Evolutionary conservation across 2,329 filamentous ascomycete species (phyloP), one percentile per base, ranked within the genome.

Genomic region (Passalora sequoiae): DNA sequence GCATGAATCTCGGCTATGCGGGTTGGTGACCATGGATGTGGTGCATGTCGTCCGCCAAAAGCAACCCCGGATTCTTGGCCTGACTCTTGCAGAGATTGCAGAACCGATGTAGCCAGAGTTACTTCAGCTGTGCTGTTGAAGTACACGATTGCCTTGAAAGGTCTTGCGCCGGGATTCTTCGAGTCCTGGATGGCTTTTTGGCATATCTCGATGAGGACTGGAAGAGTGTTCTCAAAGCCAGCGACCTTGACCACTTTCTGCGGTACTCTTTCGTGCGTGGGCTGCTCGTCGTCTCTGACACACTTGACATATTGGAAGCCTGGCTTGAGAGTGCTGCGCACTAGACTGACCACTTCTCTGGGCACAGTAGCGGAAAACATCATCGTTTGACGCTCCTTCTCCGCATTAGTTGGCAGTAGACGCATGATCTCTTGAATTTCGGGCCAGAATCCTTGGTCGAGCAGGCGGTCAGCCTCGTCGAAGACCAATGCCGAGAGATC

Each of bases 131-230:
- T 94, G 16, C 84, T 87, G 58, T 86, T 86, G 64, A 91, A 84
- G 70, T 95, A 98, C 30, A 95, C 72, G 47, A 98, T 94, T n/a
- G 88, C 87, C 74, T 98, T 98, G 77, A 97, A 96, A 0, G 87
- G 86, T 12, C 65, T 65, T 3, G 49, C 57, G 3, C 64, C 63
- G 2, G 57, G 64, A 15, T 56, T 31, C 50, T 72, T 68, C 50
- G 65, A 59, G 50, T 64, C 55, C 55, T 67, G 46, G 29, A 60
- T 43, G 48, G 63, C 62, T 17, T 69, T 67, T 21, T 71, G 55
- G 35, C 83, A 70, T 39, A 96, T 74, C 66, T 97, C 89, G 41
- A 92, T 74, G 15, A 97, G 64, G 2, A 83, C 69, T 12, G 92
- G 88, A 48, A 87, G 73, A 30, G 82, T 69, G 63, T 96, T 94